Evolutionary conservation across 2,329 filamentous ascomycete species (phyloP), one percentile per base, ranked within the genome.

Genomic region (Capronia epimyces): DNA sequence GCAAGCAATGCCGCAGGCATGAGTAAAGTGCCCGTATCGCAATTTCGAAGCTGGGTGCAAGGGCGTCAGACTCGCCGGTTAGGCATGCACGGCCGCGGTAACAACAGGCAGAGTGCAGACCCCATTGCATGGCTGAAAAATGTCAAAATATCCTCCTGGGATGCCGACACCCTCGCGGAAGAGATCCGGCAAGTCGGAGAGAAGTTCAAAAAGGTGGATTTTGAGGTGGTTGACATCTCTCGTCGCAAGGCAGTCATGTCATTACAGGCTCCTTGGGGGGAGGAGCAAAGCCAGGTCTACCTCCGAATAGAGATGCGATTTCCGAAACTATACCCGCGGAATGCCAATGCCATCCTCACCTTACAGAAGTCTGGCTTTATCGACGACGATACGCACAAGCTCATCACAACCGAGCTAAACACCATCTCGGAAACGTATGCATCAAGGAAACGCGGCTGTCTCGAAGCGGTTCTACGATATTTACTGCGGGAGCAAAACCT

Each of bases 91-190:
- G 72, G 73, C 20, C 71, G 71, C 34, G 71, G 71, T 16, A 68
- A 67, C 32, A 60, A 71, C 48, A 71, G 71, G 43, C 73, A 72
- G 34, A 75, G 78, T 48, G 74, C 75, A 18, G 80, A 80, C 50
- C 77, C 79, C 13, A 82, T 84, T 49, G 72, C 75, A 1, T 84
- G 80, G 80, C 82, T 83, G 77, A 77, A 78, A 50, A 81, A 80
- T 44, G 79, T 84, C 34, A 82, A 81, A 56, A 80, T 83, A 48
- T 72, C 71, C 2, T 70, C 70, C 22, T 72, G 72, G 76, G 74
- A 71, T 54, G 74, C 73, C 44, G 76, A 79, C 63, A 77, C 70
- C 9, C 64, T 83, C 6, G 78, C 76, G 13, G 78, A 81, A 53
- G 81, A 83, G 60, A 82, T 84, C 46, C 78, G 76, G 9, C 71